These are phyloP conservation scores for Asparagopsis taxiformis DNA, from an alignment of 31 red algal genomes.

Conservation along the genomic window DNA sequence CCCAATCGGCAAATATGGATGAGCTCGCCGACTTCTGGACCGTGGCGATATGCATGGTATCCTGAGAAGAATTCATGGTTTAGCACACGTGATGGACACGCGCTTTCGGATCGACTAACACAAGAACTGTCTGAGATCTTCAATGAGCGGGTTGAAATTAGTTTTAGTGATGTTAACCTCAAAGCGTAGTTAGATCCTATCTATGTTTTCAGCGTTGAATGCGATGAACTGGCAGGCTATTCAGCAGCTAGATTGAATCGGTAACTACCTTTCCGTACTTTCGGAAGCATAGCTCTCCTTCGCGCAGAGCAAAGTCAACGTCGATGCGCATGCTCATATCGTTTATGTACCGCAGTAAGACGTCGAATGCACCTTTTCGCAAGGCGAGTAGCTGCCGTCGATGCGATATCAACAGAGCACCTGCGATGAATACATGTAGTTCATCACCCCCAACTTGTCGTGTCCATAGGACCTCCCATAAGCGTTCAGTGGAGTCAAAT, in stretches of 20 bases:
- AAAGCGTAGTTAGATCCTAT: not conserved
- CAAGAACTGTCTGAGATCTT: slow-evolving; percentile 37
- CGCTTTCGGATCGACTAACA: slow-evolving; percentile 23
- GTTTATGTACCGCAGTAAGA: slow-evolving; percentile 75
- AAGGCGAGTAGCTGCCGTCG: slow-evolving; percentile 45
- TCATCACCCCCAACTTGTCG: slow-evolving; percentile 50
- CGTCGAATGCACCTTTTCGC: slow-evolving; percentile 53
- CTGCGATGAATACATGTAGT: slow-evolving; percentile 80
- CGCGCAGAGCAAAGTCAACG: slow-evolving; percentile 58
- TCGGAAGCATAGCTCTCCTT: slow-evolving; percentile 60
- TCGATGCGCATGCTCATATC: slow-evolving; percentile 83
- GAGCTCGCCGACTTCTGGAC: slow-evolving; percentile 80
- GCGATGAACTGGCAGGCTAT: not conserved
- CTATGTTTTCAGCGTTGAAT: not conserved
- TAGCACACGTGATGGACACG: slow-evolving; percentile 47
- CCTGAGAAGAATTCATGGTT: slow-evolving; percentile 39
- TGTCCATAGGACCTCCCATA: slow-evolving; percentile 90
- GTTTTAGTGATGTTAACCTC: slow-evolving; percentile 5
- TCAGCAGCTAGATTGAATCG: not conserved
- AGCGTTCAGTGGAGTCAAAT: slow-evolving; percentile 40
- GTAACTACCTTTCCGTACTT: slow-evolving; percentile 26
- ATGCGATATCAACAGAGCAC: slow-evolving; percentile 77
- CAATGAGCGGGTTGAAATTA: slow-evolving; percentile 8
- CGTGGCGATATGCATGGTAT: slow-evolving; percentile 83
- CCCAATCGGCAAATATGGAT: slow-evolving; percentile 99